Evolutionary conservation across 129 eudicot genomes (phyloP), one percentile per base, ranked within the genome.

Genomic region (Artemisia annua): DNA sequence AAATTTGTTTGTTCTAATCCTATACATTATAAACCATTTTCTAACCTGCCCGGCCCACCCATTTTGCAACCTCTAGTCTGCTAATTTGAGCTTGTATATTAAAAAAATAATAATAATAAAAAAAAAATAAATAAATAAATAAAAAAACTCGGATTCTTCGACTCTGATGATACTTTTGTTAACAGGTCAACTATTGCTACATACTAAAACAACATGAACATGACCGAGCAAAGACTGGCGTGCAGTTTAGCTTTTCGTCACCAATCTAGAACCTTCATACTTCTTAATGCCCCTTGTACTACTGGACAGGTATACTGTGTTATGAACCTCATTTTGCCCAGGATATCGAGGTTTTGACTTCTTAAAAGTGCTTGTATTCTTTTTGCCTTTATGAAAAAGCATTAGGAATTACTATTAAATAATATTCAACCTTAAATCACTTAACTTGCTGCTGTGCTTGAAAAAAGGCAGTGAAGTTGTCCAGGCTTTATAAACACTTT

Each of bases 171-270:
- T 72, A 16, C 3, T 78, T 68, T 1, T 59, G 46, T 57, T 53
- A 17, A 66, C 83, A 90, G 97, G 87, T 93, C 17, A 93, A 93
- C 82, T 93, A 89, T 79, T 89, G 97, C 78, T 68, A 93, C 83
- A 87, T 89, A 70, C 72, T 93, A 75, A 85, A 70, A 55, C 88
- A 86, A 74, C 81, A 71, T 18, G 92, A 79, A 67, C 84, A 81
- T 8, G 98, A 93, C 65, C 84, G 78, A 59, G 98, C 96, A 28
- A 90, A 86, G 81, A 87, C 92, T 22, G 98, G 98, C 1, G 78
- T 93, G 79, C 95, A 89, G 75, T 89, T 93, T 66, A 79, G 91
- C 82, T 93, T 93, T 80, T 93, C 98, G 20, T 78, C 90, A 26
- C 89, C 90, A 56, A 48, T 78, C 20, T 88, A 82, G 78, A 54